Evolutionary conservation across 2,329 filamentous ascomycete genomes (phyloP), one percentile per base, ranked within the genome.

Genomic region (Helicocarpus griseus): DNA sequence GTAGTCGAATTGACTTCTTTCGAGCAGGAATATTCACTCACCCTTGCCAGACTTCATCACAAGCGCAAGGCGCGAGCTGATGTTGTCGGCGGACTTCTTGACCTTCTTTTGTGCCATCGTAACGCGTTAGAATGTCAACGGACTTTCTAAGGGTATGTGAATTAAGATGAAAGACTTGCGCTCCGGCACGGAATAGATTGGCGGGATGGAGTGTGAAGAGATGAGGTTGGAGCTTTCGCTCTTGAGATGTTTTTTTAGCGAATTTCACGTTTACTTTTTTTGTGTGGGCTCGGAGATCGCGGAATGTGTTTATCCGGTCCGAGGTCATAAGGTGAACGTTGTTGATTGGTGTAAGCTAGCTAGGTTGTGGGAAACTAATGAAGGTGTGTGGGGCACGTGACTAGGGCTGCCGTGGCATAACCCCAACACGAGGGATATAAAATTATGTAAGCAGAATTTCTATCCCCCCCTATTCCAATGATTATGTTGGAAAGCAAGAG

Each of bases 31-130:
- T 44, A 19, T 44, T 19, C 19, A 46, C 38, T 48, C 63, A 73
- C 71, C 72, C 73, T 87, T 86, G 67, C 72, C 70, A 54, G 73
- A 80, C 73, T 83, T 83, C 79, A 83, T 83, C 62, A 83, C 80
- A 71, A 83, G 77, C 68, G 82, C 81, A 60, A 85, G 75, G 71
- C 82, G 80, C 68, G 78, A 80, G 77, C 83, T 82, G 77, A 85
- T 86, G 75, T 77, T 83, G 78, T 89, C 86, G 69, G 86, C 82
- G 76, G 88, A 84, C 79, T 90, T 94, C 69, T 75, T 76, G 78
- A 79, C 79, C 82, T 86, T 80, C 73, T 78, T 77, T 73, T 73
- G 78, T 71, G 78, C 79, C 80, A 84, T 84, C 76, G 72, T 75
- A 72, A 71, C 70, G 68, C 62, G 65, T 60, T 62, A 61, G 63